Evolutionary conservation across 352 stramenopile species (phyloP), one percentile per base, ranked within the genome.

Genomic region (Phytophthora rubi): DNA sequence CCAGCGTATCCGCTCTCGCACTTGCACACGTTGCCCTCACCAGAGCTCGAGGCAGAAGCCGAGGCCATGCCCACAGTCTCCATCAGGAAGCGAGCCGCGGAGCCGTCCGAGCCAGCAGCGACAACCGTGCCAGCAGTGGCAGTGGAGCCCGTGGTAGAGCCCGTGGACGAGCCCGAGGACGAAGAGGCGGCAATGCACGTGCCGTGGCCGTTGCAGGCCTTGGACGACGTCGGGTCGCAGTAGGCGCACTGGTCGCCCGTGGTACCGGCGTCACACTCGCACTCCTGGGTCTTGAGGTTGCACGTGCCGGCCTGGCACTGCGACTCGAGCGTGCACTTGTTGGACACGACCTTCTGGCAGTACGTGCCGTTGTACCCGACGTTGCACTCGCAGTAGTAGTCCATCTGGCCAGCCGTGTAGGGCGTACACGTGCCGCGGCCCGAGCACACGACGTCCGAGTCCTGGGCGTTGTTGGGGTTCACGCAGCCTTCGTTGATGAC

Each of bases 351-450:
- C 70, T 86, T 88, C 68, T 94, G 73, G 62, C 86, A 94, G 76
- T 88, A 94, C 10, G 77, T 90, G 62, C 86, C 86, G 60, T 80
- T 86, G 82, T 91, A 94, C 30, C 86, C 86, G 12, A 92, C 75
- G 72, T 92, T 92, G 70, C 83, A 94, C 44, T 71, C 59, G 68
- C 86, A 94, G 53, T 66, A 44, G 75, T 92, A 94, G 35, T 86
- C 58, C 75, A 91, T 85, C 6, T 73, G 74, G 28, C 69, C 69
- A 0, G 69, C 71, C 30, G 68, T 70, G 8, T 69, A 75, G 3
- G 86, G 86, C 3, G 70, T 39, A 64, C 86, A 94, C 57, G 86
- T 94, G 42, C 86, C 86, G 52, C 82, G 84, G 49, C 82, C 80
- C n/a, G 84, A 92, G 73, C 86, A 94, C 54, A 92, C 83, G n/a